Conservation (phyloP, 305 asterid species). For the Andrographis paniculata region DNA sequence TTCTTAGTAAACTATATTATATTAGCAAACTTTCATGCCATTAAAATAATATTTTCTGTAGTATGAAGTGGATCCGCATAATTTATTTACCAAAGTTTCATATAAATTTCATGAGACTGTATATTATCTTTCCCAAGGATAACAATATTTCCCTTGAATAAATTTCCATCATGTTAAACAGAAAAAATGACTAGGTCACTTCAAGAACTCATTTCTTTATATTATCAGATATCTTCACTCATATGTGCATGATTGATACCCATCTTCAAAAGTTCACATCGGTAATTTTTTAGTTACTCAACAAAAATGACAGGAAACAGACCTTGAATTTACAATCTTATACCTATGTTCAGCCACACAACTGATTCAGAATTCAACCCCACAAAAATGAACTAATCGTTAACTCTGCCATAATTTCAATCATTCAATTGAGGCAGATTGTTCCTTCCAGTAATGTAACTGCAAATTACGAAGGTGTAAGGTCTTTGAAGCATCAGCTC, state of each 20-base stretch:
- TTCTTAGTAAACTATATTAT: too few relatives aligned
- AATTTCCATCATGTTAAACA: background rate
- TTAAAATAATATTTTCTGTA: too few relatives aligned
- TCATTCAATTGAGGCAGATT: too few relatives aligned
- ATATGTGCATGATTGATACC: background rate
- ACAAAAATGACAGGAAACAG: background rate
- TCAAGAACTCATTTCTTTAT: background rate
- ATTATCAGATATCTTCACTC: background rate
- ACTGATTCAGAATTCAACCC: background rate
- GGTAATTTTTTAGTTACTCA: background rate
- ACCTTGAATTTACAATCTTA: background rate
- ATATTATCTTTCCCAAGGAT: background rate
- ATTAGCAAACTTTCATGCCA: too few relatives aligned
- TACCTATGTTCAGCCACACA: background rate
- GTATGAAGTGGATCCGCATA: too few relatives aligned
- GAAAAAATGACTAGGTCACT: background rate
- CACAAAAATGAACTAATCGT: too few relatives aligned
- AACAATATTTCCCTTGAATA: background rate
- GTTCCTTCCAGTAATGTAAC: background rate
- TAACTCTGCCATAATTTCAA: too few relatives aligned
- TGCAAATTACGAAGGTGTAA: slow-evolving; percentile 9
- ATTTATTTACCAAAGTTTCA: too few relatives aligned
- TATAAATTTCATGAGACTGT: background rate
- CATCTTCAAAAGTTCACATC: background rate
- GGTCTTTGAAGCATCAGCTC: slow-evolving; percentile 15